Conservation (phyloP, 1,139 yeast genomes). For the Magnusiomyces fungicola region DNA sequence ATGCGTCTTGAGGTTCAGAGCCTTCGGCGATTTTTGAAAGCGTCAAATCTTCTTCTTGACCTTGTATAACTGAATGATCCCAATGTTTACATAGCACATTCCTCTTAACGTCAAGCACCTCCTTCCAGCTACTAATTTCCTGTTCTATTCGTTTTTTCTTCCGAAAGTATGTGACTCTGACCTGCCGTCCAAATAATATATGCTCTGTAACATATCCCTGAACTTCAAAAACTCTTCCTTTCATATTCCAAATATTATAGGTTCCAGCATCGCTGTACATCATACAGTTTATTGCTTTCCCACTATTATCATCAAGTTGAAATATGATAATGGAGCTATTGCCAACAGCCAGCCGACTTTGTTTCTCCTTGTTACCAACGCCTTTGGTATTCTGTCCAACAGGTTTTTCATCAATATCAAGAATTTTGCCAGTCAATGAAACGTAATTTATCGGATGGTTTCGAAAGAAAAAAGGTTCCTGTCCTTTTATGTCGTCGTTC, state of each 20-base stretch:
- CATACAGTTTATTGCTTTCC: conserved; percentile 9
- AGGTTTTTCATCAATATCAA: conserved; percentile 3
- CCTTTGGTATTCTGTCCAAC: too few relatives aligned
- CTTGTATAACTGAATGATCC: conserved; percentile 11
- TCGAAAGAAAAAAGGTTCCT: conserved; percentile 21
- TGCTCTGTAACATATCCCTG: conserved; percentile 17
- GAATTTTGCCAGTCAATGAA: conserved; percentile 21
- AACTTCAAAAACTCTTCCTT: conserved; percentile 15
- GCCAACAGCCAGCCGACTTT: conserved; percentile 6
- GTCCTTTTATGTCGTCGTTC: conserved; percentile 8
- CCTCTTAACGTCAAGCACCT: conserved; percentile 15
- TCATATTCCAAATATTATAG: neutral
- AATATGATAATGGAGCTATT: conserved; percentile 8
- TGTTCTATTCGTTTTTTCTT: conserved; percentile 6
- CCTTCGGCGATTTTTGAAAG: too few relatives aligned
- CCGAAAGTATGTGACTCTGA: conserved; percentile 17
- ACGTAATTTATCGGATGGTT: conserved; percentile 28
- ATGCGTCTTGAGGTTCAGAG: too few relatives aligned
- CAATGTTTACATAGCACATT: conserved; percentile 19
- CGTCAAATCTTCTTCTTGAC: neutral
- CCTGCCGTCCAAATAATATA: conserved; percentile 13
- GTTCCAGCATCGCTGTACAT: conserved; percentile 10
- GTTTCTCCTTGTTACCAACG: too few relatives aligned
- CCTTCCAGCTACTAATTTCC: conserved; percentile 16
- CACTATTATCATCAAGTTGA: conserved; percentile 15